These are phyloP conservation scores for Aaosphaeria arxii DNA, from an alignment of 2,329 filamentous ascomycete genomes.

Conservation along the genomic window DNA sequence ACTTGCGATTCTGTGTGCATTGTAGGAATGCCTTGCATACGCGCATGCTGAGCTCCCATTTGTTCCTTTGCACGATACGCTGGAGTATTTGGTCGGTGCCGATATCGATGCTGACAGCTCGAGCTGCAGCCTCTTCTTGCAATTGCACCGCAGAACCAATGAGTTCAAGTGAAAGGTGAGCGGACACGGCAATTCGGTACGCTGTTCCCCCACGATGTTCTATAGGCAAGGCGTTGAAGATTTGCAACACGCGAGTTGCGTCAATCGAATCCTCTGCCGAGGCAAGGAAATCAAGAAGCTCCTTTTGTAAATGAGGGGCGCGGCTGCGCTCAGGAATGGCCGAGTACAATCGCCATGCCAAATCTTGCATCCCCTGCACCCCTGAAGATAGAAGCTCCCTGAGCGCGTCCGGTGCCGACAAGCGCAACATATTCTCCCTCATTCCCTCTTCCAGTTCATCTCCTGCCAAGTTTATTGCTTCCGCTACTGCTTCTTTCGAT, in stretches of 20 bases:
- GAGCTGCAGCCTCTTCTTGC: constrained; percentile 38
- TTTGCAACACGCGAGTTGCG: constrained; percentile 40
- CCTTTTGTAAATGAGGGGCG: constrained; percentile 7
- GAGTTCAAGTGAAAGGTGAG: constrained; percentile 43
- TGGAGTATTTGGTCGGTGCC: constrained; percentile 30
- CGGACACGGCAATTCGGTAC: constrained; percentile 45
- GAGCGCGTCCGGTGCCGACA: constrained; percentile 17
- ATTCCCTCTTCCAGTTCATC: constrained; percentile 14
- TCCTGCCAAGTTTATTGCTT: constrained; percentile 4
- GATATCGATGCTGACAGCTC: constrained; percentile 9
- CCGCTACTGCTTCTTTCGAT: background rate
- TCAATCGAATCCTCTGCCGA: constrained; percentile 27
- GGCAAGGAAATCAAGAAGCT: constrained; percentile 30
- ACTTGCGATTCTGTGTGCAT: background rate
- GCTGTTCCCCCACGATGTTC: constrained; percentile 39
- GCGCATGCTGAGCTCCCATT: constrained; percentile 34
- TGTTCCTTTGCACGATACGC: constrained; percentile 25
- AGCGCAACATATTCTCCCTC: constrained; percentile 10
- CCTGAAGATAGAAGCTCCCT: constrained; percentile 10
- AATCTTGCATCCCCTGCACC: constrained; percentile 19
- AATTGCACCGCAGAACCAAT: constrained; percentile 37
- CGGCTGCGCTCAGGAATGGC: constrained; percentile 14
- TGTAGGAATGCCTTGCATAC: constrained; percentile 15
- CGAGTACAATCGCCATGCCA: constrained; percentile 38
- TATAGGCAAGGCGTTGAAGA: constrained; percentile 45